These are phyloP conservation scores for Cystobasidiopsis lactophilus DNA, from an alignment of 768 basidiomycete species.

Conservation along the genomic window DNA sequence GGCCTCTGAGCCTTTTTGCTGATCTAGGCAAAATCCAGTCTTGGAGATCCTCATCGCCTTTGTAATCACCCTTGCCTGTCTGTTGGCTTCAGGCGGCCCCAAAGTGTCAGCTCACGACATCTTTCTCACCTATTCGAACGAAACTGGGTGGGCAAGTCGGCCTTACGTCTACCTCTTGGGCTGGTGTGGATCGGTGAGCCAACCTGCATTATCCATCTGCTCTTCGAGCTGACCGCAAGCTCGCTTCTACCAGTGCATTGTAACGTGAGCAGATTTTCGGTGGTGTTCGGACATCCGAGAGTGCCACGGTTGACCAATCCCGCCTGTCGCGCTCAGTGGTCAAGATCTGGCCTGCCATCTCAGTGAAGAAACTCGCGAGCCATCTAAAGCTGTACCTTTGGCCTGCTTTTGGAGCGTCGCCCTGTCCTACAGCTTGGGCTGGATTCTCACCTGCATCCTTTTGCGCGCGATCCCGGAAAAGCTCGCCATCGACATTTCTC, in stretches of 20 bases:
- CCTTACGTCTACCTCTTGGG: slow-evolving; percentile 26
- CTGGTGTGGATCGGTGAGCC: slow-evolving; percentile 24
- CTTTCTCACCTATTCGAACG: slow-evolving; percentile 15
- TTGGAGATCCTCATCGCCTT: slow-evolving; percentile 9
- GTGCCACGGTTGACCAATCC: no score
- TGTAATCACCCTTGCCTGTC: slow-evolving; percentile 11
- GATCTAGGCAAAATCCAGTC: no score
- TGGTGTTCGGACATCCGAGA: no score
- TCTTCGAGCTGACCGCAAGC: no score
- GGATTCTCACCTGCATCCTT: slow-evolving; percentile 20
- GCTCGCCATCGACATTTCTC: no score
- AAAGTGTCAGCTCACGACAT: slow-evolving; percentile 10
- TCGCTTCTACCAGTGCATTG: no score
- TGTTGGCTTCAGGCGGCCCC: slow-evolving; percentile 5
- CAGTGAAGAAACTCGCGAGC: slow-evolving; percentile 27
- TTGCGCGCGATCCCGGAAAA: background rate
- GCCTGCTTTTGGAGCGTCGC: slow-evolving; percentile 22
- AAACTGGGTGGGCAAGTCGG: slow-evolving; percentile 14
- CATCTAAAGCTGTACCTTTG: slow-evolving; percentile 25
- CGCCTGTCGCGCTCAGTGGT: slow-evolving; percentile 22
- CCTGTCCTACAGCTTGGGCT: slow-evolving; percentile 24
- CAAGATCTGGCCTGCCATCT: slow-evolving; percentile 28
- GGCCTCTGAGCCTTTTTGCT: background rate
- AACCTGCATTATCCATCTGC: no score
- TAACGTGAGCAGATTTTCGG: no score